Evolutionary conservation across 805 yeast genomes (phyloP).

Genomic region (Starmerella vaccinii): DNA sequence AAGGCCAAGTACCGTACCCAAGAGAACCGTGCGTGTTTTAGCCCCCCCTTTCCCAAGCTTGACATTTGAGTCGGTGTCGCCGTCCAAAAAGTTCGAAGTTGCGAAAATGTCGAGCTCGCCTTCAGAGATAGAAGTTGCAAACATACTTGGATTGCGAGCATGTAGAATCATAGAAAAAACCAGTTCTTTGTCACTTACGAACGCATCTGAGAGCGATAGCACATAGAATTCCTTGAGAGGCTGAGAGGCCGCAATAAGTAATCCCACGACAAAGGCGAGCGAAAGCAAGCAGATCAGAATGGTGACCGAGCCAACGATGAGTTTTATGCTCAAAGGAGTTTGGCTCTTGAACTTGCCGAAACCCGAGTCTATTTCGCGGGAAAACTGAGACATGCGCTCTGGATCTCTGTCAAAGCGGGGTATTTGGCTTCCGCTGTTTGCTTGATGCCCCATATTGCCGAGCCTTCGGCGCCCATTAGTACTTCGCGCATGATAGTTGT

Average conservation of each 20-base stretch:
- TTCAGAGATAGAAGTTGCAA: constrained; percentile 50
- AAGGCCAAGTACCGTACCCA: constrained; percentile 57
- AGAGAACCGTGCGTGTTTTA: constrained; percentile 52
- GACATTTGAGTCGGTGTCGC: constrained; percentile 15
- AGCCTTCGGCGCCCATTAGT: constrained; percentile 7
- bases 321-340: constrained; percentile 9
- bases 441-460: background rate
- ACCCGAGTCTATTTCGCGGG: background rate
- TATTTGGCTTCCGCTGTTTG: background rate
- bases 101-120: constrained; percentile 78
- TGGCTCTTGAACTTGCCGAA: constrained; percentile 4
- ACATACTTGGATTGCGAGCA: constrained; percentile 81
- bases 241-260: constrained; percentile 73
- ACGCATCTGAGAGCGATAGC: constrained; percentile 51
- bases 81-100: constrained; percentile 23
- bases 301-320: constrained; percentile 15
- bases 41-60: background rate
- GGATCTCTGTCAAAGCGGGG: background rate
- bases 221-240: constrained; percentile 63
- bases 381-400: background rate
- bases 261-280: constrained; percentile 72
- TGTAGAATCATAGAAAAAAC: constrained; percentile 67
- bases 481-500: constrained; percentile 13
- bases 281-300: constrained; percentile 26
- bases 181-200: constrained; percentile 75